Conservation (phyloP, 441 rosid species). For the Biscutella laevigata region DNA sequence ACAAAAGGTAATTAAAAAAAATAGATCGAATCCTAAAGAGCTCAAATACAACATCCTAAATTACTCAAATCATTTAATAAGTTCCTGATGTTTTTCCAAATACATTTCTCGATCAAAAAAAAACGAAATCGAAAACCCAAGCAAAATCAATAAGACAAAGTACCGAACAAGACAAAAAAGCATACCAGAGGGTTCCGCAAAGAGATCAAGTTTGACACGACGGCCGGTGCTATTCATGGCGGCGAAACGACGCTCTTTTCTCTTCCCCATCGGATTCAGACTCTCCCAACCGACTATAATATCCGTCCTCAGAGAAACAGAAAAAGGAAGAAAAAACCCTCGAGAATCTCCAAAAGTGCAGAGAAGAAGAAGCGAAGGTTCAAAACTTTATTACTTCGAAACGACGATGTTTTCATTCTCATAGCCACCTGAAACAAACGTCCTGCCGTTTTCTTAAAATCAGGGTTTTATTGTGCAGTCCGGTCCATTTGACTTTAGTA, state of each 20-base stretch:
- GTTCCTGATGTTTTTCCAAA: no score
- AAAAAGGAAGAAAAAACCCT: no score
- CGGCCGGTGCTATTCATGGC: conserved; percentile 71
- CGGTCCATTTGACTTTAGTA: no score
- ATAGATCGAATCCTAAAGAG: not conserved
- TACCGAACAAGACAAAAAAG: not conserved
- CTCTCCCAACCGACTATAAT: not conserved
- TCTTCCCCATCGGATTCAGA: conserved; percentile 63
- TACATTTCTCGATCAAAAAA: no score
- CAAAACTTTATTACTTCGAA: not conserved
- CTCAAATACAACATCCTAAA: not conserved
- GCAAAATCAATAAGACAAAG: no score
- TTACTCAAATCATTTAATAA: no score
- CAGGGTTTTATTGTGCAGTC: not conserved
- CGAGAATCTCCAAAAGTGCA: no score
- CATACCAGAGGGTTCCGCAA: conserved; percentile 96
- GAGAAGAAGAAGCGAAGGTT: no score
- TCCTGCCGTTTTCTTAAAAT: conserved; percentile 7
- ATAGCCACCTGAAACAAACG: not conserved
- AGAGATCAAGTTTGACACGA: conserved; percentile 92
- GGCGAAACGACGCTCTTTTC: conserved; percentile 84
- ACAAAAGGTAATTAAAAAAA: not conserved
- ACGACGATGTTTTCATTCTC: not conserved
- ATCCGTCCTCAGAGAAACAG: not conserved
- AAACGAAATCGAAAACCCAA: not conserved